phyloP scores from a whole-genome alignment of 2,329 filamentous ascomycete genomes.

The Verticillium albo-atrum region DNA sequence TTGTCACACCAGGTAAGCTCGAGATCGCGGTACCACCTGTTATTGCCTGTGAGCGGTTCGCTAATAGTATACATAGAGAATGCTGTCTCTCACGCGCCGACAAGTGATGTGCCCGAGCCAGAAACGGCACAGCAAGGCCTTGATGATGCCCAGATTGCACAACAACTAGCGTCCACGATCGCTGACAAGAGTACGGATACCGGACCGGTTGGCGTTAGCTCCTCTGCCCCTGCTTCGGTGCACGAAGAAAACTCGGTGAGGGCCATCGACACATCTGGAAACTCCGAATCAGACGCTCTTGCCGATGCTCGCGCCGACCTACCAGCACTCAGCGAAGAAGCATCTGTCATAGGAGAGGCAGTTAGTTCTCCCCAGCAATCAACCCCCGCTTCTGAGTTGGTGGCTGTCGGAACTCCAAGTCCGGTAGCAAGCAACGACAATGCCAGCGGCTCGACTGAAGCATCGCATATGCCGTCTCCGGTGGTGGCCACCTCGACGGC shows the following conservation, averaged over 20 bases:
- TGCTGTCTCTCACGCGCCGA: background rate
- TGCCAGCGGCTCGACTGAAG: background rate
- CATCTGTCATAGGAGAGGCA: no score
- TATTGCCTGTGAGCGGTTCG: background rate
- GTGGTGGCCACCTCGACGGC: background rate
- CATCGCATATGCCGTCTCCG: background rate
- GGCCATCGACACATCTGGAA: background rate
- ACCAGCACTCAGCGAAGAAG: no score
- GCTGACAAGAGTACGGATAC: background rate
- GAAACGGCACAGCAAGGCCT: background rate
- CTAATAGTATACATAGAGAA: background rate
- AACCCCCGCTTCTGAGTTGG: background rate
- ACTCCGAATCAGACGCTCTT: background rate
- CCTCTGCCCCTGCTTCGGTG: background rate
- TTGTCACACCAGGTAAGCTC: background rate
- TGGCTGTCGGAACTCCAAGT: background rate
- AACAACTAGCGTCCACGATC: background rate
- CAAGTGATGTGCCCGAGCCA: constrained; percentile 2
- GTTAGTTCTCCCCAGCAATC: background rate
- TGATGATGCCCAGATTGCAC: background rate
- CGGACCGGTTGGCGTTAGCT: background rate
- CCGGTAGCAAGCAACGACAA: background rate
- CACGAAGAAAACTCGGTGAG: background rate
- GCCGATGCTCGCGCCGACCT: background rate
- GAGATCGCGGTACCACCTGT: background rate